phyloP scores from a whole-genome alignment of 1,284 basidiomycete genomes.

The Moesziomyces sp. region DNA sequence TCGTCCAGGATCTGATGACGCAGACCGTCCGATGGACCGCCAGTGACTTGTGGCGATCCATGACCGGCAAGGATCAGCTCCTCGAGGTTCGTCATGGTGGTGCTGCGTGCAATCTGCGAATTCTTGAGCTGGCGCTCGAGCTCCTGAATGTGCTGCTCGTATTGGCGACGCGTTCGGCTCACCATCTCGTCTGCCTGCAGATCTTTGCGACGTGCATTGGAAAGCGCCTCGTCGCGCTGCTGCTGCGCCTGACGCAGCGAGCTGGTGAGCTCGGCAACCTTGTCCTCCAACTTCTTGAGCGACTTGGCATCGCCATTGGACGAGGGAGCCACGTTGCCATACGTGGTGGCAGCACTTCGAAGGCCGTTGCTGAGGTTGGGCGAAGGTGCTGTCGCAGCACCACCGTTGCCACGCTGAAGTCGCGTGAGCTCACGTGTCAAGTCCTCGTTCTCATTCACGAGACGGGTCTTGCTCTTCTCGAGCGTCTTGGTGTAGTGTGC shows the following conservation, averaged over 20 bases:
- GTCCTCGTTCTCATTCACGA: slow-evolving; percentile 87
- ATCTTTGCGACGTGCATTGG: slow-evolving; percentile 74
- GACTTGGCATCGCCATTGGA: slow-evolving; percentile 24
- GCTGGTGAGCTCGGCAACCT: slow-evolving; percentile 69
- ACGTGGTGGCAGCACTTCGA: slow-evolving; percentile 27
- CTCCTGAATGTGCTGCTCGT: slow-evolving; percentile 75
- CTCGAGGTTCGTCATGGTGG: slow-evolving; percentile 61
- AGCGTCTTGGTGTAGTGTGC: slow-evolving; percentile 81
- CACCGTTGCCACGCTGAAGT: slow-evolving; percentile 32
- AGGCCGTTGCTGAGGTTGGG: slow-evolving; percentile 27
- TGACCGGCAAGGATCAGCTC: slow-evolving; percentile 53
- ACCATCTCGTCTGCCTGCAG: slow-evolving; percentile 78
- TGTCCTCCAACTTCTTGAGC: slow-evolving; percentile 73
- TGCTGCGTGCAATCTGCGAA: slow-evolving; percentile 68
- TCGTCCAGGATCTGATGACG: slow-evolving; percentile 77
- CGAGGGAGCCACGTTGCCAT: slow-evolving; percentile 40
- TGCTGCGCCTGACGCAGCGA: slow-evolving; percentile 49
- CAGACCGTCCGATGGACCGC: slow-evolving; percentile 71
- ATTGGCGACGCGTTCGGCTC: slow-evolving; percentile 76
- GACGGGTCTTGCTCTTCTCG: slow-evolving; percentile 80
- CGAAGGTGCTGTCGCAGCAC: slow-evolving; percentile 11
- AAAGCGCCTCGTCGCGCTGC: slow-evolving; percentile 68
- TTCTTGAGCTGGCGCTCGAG: slow-evolving; percentile 74
- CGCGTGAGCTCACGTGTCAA: slow-evolving; percentile 79
- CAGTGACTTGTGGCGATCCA: slow-evolving; percentile 17